A percentile compares a stretch with the other conserved stretches of the same genome.
These are phyloP conservation scores for Yamadazyma endophytica DNA, from an alignment of 805 yeast genomes.

Conservation along the genomic window DNA sequence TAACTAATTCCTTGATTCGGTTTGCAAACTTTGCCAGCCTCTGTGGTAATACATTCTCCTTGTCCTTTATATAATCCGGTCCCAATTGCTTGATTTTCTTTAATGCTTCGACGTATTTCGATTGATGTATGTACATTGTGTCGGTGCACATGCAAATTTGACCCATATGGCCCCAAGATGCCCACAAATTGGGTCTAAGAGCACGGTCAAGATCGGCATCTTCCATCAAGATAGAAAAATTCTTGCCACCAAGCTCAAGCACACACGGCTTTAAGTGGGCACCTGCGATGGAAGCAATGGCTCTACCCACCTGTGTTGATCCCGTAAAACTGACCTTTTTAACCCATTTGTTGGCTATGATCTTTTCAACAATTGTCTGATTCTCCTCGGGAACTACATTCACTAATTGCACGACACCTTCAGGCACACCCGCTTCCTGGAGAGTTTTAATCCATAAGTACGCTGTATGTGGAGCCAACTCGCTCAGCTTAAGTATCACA, in stretches of 20 bases:
- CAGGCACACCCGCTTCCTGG: conserved; percentile 37
- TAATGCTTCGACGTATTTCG: conserved; percentile 26
- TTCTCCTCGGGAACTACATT: conserved; percentile 24
- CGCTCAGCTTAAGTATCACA: conserved; percentile 39
- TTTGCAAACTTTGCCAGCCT: conserved; percentile 21
- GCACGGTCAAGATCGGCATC: conserved; percentile 33
- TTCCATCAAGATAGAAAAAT: conserved; percentile 26
- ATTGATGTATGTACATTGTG: conserved; percentile 30
- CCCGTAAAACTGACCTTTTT: conserved; percentile 45
- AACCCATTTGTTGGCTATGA: conserved; percentile 24
- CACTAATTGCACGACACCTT: conserved; percentile 29
- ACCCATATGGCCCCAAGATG: conserved; percentile 42
- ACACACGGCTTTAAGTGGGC: conserved; percentile 35
- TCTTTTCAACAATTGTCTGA: conserved; percentile 5
- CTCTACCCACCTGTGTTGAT: conserved; percentile 35
- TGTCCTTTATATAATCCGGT: conserved; percentile 9
- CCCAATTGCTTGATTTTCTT: conserved; percentile 15
- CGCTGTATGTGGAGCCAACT: conserved; percentile 30
- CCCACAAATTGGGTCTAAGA: conserved; percentile 21
- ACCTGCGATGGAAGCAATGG: conserved; percentile 34
- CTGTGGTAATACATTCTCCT: conserved; percentile 22
- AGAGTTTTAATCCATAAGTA: conserved; percentile 30
- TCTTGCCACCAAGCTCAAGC: conserved; percentile 46
- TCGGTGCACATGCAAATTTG: conserved; percentile 49
- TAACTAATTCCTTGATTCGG: conserved; percentile 20